Conservation (phyloP, 352 stramenopile species). For the Halophytophthora batemanensis region DNA sequence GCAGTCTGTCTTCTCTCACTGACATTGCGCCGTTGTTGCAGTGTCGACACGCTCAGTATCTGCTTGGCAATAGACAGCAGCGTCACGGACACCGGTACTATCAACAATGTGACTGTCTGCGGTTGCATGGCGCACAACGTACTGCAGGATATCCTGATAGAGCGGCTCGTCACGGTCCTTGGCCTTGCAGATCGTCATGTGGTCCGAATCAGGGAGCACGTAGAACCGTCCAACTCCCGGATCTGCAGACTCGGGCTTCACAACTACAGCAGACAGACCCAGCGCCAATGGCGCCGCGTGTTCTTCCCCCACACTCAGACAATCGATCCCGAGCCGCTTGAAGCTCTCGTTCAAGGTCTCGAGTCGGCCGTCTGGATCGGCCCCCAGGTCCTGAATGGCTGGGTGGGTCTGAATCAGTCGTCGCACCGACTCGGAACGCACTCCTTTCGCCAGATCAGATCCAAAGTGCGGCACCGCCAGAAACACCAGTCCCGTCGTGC, state of each 20-base stretch:
- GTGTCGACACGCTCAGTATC: too few species aligned
- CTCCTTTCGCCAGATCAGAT: constrained; percentile 61
- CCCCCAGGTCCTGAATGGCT: constrained; percentile 65
- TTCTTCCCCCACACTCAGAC: constrained; percentile 69
- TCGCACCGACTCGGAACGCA: constrained; percentile 66
- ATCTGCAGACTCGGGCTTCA: constrained; percentile 72
- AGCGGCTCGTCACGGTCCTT: constrained; percentile 59
- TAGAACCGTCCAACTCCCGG: constrained; percentile 69
- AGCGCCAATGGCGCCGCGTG: constrained; percentile 59
- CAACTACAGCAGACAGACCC: constrained; percentile 69
- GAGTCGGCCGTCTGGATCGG: constrained; percentile 50
- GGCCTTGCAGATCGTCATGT: constrained; percentile 89
- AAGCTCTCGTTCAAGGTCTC: constrained; percentile 70
- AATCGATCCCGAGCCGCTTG: constrained; percentile 58
- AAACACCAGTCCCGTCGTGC: constrained; percentile 65
- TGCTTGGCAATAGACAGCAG: too few species aligned
- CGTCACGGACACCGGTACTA: constrained; percentile 5
- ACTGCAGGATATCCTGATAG: constrained; percentile 55
- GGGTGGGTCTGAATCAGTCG: constrained; percentile 73
- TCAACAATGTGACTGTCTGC: neutral
- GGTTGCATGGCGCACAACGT: constrained; percentile 24
- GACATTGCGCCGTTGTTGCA: too few species aligned
- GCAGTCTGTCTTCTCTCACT: too few species aligned
- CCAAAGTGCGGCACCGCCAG: constrained; percentile 84
- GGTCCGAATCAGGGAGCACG: constrained; percentile 54